phyloP scores from a whole-genome alignment of 1,284 basidiomycete species.

The Cutaneotrichosporon sp. region DNA sequence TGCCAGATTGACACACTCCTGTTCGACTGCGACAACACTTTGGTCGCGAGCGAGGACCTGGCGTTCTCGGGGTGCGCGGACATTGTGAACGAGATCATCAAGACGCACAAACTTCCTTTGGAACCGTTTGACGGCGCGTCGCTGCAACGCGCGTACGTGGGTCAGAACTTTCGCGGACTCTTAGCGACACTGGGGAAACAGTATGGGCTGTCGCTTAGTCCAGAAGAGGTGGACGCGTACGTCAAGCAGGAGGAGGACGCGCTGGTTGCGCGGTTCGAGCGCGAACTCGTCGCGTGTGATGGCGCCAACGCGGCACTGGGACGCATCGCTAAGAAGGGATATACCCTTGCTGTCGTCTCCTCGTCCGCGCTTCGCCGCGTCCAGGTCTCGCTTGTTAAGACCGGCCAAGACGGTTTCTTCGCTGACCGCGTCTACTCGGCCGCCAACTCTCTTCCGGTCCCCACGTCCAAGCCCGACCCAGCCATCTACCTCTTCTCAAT shows the following conservation, averaged over 20 bases:
- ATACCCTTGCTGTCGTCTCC: constrained; percentile 21
- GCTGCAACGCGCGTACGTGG: constrained; percentile 24
- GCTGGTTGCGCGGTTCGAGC: constrained; percentile 14
- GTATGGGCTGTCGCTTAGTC: constrained; percentile 14
- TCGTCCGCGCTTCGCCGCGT: constrained; percentile 24
- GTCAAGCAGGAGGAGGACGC: constrained; percentile 20
- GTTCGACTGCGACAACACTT: constrained; percentile 34
- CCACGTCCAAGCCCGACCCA: constrained; percentile 29
- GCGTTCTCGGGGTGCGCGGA: constrained; percentile 26
- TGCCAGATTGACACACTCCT: constrained; percentile 19
- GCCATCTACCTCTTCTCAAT: constrained; percentile 25
- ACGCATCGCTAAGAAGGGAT: constrained; percentile 5
- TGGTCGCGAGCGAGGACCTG: constrained; percentile 27
- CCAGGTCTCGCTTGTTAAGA: constrained; percentile 19
- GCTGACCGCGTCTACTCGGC: constrained; percentile 22
- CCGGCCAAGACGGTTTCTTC: constrained; percentile 18
- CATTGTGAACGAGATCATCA: constrained; percentile 20
- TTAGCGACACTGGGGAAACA: constrained; percentile 16
- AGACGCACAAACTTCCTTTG: not conserved
- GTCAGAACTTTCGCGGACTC: constrained; percentile 28
- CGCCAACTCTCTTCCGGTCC: constrained; percentile 16
- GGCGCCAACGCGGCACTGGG: constrained; percentile 16
- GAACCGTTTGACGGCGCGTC: constrained; percentile 15
- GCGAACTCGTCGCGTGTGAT: constrained; percentile 13
- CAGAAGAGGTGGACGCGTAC: constrained; percentile 18